These are phyloP conservation scores for Inga oerstediana DNA, from an alignment of 306 rosid species.

Conservation along the genomic window DNA sequence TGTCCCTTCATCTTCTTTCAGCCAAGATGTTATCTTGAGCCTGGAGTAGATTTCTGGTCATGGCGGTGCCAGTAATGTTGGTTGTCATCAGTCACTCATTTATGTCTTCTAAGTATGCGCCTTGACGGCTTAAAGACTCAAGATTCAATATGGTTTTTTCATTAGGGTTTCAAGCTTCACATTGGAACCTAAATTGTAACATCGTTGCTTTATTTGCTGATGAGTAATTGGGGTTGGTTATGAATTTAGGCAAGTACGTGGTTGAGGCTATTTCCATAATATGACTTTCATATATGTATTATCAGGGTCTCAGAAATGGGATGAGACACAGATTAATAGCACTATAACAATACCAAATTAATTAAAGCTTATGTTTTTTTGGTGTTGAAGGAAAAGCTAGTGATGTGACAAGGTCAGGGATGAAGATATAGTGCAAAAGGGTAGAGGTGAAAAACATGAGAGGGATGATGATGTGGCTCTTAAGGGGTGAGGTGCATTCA, in stretches of 20 bases:
- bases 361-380: too few species aligned
- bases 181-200: slow-evolving; percentile 7
- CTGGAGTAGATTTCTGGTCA: slow-evolving; percentile 35
- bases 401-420: too few species aligned
- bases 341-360: too few species aligned
- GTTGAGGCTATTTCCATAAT: slow-evolving; percentile 36
- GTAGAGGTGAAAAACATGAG: too few species aligned
- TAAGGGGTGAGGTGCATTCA: too few species aligned
- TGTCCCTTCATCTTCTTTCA: slow-evolving; percentile 83
- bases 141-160: slow-evolving; percentile 35
- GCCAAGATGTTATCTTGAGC: slow-evolving; percentile 81
- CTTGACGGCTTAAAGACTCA: slow-evolving; percentile 34
- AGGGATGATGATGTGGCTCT: too few species aligned
- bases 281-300: not conserved
- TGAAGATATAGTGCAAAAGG: too few species aligned
- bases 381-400: too few species aligned
- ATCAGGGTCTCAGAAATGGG: not conserved
- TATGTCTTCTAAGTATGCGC: not conserved
- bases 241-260: slow-evolving; percentile 35
- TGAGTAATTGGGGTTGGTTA: not conserved
- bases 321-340: too few species aligned
- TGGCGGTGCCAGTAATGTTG: not conserved
- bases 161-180: slow-evolving; percentile 47
- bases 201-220: slow-evolving; percentile 13
- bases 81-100: not conserved